phyloP scores from a whole-genome alignment of 2,329 filamentous ascomycete species.

The Fusarium domesticum region DNA sequence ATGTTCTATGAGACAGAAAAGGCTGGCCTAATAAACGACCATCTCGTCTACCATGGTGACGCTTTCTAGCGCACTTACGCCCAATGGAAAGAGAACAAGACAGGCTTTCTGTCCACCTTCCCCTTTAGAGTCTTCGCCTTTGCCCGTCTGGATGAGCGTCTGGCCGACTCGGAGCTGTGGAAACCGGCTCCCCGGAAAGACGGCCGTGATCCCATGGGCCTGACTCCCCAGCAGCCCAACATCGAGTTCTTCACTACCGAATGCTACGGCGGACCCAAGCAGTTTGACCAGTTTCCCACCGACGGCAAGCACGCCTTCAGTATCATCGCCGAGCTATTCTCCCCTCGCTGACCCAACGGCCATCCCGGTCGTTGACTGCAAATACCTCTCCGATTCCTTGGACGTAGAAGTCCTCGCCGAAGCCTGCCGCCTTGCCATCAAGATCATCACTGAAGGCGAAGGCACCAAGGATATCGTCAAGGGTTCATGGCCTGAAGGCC shows the following conservation, averaged over 20 bases:
- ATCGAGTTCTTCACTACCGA: constrained; percentile 62
- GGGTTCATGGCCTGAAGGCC: constrained; percentile 55
- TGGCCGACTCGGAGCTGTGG: constrained; percentile 55
- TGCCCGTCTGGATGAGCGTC: constrained; percentile 58
- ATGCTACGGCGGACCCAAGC: constrained; percentile 58
- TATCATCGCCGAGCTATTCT: constrained; percentile 57
- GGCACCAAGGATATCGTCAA: constrained; percentile 59
- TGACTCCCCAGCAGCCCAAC: constrained; percentile 55
- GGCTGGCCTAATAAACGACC: constrained; percentile 52
- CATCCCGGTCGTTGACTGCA: constrained; percentile 56
- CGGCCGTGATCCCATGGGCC: constrained; percentile 61
- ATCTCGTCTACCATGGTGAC: constrained; percentile 51
- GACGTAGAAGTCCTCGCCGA: constrained; percentile 59
- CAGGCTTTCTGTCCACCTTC: constrained; percentile 57
- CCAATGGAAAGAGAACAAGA: constrained; percentile 57
- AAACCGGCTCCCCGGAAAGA: constrained; percentile 43
- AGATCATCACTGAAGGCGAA: constrained; percentile 55
- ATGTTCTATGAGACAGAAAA: constrained; percentile 59
- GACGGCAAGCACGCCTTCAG: constrained; percentile 55
- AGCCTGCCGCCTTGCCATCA: constrained; percentile 56
- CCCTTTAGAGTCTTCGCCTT: constrained; percentile 63
- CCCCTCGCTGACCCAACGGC: constrained; percentile 49
- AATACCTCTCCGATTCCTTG: constrained; percentile 55
- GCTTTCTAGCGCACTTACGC: constrained; percentile 49
- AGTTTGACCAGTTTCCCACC: constrained; percentile 52